These are phyloP conservation scores for Teratosphaeria nubilosa DNA, from an alignment of 2,329 filamentous ascomycete genomes.

Conservation along the genomic window DNA sequence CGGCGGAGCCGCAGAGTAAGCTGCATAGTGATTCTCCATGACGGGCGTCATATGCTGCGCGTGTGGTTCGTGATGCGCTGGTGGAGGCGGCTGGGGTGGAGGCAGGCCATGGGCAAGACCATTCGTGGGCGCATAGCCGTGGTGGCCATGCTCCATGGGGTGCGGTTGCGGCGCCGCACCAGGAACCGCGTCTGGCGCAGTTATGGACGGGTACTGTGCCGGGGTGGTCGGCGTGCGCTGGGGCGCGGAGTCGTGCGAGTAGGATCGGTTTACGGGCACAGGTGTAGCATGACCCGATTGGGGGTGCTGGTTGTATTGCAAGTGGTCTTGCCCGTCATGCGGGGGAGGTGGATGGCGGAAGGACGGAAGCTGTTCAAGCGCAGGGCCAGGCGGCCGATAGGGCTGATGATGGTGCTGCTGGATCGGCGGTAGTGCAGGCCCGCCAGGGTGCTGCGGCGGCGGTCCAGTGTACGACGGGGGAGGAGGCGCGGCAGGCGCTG, in stretches of 20 bases:
- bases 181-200: slow-evolving; percentile 7
- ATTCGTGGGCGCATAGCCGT: slow-evolving; percentile 21
- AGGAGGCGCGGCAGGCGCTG: slow-evolving; percentile 4
- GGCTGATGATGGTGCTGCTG: slow-evolving; percentile 17
- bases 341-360: slow-evolving; percentile 16
- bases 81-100: slow-evolving; percentile 8
- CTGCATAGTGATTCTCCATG: slow-evolving; percentile 13
- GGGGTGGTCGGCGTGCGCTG: slow-evolving; percentile 26
- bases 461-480: slow-evolving; percentile 8
- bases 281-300: slow-evolving; percentile 28
- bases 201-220: slow-evolving; percentile 12
- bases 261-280: slow-evolving; percentile 22
- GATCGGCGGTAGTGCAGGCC: slow-evolving; percentile 18
- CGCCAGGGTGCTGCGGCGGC: slow-evolving; percentile 7
- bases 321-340: slow-evolving; percentile 16
- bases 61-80: slow-evolving; percentile 17
- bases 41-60: slow-evolving; percentile 19
- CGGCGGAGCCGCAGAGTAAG: slow-evolving; percentile 15
- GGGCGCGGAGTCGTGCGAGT: slow-evolving; percentile 23
- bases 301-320: slow-evolving; percentile 21
- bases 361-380: slow-evolving; percentile 19
- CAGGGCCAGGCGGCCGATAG: slow-evolving; percentile 14
- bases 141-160: slow-evolving; percentile 23
- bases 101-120: slow-evolving; percentile 17
- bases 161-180: slow-evolving; percentile 17